Evolutionary conservation across 352 stramenopile species (phyloP), one percentile per base, ranked within the genome.

Genomic region (Globisporangium middletonii): DNA sequence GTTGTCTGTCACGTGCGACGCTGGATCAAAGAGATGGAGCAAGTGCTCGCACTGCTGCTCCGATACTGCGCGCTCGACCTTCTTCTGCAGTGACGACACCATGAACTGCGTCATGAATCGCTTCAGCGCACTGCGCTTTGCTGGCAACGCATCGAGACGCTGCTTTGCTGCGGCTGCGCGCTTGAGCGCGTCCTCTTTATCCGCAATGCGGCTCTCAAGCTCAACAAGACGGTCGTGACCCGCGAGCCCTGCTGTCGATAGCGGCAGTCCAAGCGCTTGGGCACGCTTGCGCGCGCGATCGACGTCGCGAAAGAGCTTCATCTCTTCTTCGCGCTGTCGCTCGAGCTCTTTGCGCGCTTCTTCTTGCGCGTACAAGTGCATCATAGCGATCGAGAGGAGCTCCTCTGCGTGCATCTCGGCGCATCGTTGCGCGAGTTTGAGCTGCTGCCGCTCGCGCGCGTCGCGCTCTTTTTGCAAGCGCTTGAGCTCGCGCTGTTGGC

Each of bases 361-460:
- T 28, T 77, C 56, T 1, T 62, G 42, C 13, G 49, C 46, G 27
- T 73, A 69, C 42, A 63, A 70, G 12, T 42, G 51, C 55, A 68
- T 69, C 75, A 83, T 76, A 1, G 51, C 62, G 16, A 69, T 49
- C n/a, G 76, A 86, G 16, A 86, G 61, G 26, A 59, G 51, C 38
- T 89, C 79, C 50, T 89, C 79, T 2, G 53, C 42, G 28, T 72
- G 59, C 76, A 89, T 87, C 58, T 84, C 76, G 2, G 55, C 64
- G 56, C 79, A 84, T 53, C 67, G 62, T 12, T 49, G 43, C 2
- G 30, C 38, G 19, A 77, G 48, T 48, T 68, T 73, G 11, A 55
- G 57, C 23, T 64, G 56, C 45, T 83, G 72, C 44, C 68, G 67
- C 55, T 75, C 65, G 15, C 54, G 59, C 51, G 37, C 50, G 37